phyloP scores from a whole-genome alignment of 169 alveolate species.

The Plasmodium reichenowi region DNA sequence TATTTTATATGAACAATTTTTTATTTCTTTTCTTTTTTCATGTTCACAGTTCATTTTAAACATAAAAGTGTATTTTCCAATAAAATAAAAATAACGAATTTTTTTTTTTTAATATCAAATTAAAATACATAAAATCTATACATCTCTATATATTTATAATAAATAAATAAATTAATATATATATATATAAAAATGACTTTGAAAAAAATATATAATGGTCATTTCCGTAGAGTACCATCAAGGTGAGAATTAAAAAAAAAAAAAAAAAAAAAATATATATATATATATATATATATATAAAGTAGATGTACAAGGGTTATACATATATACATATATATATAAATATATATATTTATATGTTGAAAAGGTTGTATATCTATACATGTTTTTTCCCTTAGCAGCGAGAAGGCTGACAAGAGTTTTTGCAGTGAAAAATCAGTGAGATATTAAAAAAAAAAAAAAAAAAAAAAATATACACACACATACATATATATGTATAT shows the following conservation, averaged over 20 bases:
- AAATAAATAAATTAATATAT: neutral
- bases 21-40: no score
- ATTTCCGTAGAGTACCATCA: constrained; percentile 66
- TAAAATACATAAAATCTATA: no score
- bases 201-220: constrained; percentile 70
- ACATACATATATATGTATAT: neutral
- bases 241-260: constrained; percentile 22
- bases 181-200: constrained; percentile 24
- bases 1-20: no score
- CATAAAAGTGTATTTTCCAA: no score
- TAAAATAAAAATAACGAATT: no score
- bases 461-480: constrained; percentile 1
- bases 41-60: no score
- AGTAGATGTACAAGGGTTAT: neutral
- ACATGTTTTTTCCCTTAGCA: constrained; percentile 6
- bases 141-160: no score
- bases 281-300: no score
- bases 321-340: constrained; percentile 1
- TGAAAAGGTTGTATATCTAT: constrained; percentile 7
- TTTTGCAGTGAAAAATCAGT: constrained; percentile 18
- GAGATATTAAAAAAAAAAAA: constrained; percentile 19
- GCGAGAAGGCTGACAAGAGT: constrained; percentile 9
- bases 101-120: no score
- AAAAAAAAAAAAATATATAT: no score
- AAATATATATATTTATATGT: neutral